Percentiles rank a stretch among this genome's conserved stretches.
These are phyloP conservation scores for Sclerotinia minor DNA, from an alignment of 2,329 filamentous ascomycete species.

Conservation along the genomic window DNA sequence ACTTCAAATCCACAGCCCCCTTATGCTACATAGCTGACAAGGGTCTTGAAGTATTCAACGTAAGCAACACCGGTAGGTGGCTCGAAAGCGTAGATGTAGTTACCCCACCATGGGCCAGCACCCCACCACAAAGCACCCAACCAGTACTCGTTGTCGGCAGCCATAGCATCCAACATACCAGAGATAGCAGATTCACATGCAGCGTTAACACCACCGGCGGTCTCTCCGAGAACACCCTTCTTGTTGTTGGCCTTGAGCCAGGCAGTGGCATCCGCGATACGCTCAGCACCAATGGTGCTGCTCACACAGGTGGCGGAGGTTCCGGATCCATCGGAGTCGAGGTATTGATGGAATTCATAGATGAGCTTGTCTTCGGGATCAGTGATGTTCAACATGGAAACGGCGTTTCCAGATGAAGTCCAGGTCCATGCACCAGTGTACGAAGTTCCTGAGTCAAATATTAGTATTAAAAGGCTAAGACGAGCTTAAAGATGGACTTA, in stretches of 20 bases:
- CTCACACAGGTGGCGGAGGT: slow-evolving; percentile 52
- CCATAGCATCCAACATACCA: slow-evolving; percentile 51
- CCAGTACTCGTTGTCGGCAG: slow-evolving; percentile 54
- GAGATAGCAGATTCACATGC: slow-evolving; percentile 52
- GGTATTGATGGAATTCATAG: slow-evolving; percentile 64
- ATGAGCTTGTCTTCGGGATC: slow-evolving; percentile 56
- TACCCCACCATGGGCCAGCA: slow-evolving; percentile 54
- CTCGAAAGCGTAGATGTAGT: slow-evolving; percentile 53
- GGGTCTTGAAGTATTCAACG: slow-evolving; percentile 19
- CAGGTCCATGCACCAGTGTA: slow-evolving; percentile 41
- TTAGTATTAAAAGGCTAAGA: slow-evolving; percentile 1
- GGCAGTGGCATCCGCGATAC: slow-evolving; percentile 51
- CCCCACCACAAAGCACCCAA: slow-evolving; percentile 54
- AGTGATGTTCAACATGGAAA: slow-evolving; percentile 48
- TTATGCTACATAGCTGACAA: slow-evolving; percentile 20
- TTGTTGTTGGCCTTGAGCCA: slow-evolving; percentile 57
- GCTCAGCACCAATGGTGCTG: slow-evolving; percentile 54
- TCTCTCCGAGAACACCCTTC: slow-evolving; percentile 55
- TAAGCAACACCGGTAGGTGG: slow-evolving; percentile 47
- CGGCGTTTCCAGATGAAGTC: slow-evolving; percentile 46
- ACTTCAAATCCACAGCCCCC: neutral
- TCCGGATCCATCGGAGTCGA: slow-evolving; percentile 56
- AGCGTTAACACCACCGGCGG: slow-evolving; percentile 52
- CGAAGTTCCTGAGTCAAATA: slow-evolving; percentile 40
- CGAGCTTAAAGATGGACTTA: neutral